Conservation (phyloP, 305 asterid species). For the Fraxinus latifolia region DNA sequence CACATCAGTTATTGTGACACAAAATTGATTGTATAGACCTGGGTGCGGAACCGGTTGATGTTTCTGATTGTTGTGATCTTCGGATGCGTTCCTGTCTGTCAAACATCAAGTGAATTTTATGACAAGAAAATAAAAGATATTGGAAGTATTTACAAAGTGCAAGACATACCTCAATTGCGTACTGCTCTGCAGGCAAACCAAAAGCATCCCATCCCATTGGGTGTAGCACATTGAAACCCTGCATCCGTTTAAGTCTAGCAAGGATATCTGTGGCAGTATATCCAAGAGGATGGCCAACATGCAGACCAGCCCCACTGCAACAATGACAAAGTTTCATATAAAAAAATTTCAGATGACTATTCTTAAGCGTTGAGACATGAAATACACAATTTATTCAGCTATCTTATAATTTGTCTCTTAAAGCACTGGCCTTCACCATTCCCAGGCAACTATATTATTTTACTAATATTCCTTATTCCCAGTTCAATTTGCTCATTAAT, state of each 20-base stretch:
- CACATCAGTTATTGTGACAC: conserved; percentile 15
- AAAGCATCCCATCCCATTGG: conserved; percentile 99
- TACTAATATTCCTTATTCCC: background rate
- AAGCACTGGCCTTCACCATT: background rate
- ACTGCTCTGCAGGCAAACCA: conserved; percentile 98
- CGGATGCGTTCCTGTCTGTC: conserved; percentile 93
- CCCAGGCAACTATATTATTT: background rate
- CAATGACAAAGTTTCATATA: conserved; percentile 19
- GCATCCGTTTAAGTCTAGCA: conserved; percentile 92
- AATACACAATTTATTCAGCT: background rate
- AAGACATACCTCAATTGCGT: conserved; percentile 75
- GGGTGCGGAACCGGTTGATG: conserved; percentile 73
- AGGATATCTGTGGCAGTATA: conserved; percentile 96
- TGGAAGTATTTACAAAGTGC: background rate
- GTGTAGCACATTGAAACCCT: conserved; percentile 91
- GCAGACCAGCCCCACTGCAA: conserved; percentile 95
- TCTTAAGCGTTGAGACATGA: background rate
- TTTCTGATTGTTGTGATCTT: conserved; percentile 74
- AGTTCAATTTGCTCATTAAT: background rate
- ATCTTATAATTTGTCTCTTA: background rate
- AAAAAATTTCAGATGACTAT: conserved; percentile 1
- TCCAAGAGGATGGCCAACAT: conserved; percentile 98
- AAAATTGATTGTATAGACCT: conserved; percentile 41
- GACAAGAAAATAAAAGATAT: conserved; percentile 5
- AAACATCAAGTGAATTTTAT: conserved; percentile 26